Evolutionary conservation across 768 basidiomycete species (phyloP).

Genomic region (Lactarius vividus): DNA sequence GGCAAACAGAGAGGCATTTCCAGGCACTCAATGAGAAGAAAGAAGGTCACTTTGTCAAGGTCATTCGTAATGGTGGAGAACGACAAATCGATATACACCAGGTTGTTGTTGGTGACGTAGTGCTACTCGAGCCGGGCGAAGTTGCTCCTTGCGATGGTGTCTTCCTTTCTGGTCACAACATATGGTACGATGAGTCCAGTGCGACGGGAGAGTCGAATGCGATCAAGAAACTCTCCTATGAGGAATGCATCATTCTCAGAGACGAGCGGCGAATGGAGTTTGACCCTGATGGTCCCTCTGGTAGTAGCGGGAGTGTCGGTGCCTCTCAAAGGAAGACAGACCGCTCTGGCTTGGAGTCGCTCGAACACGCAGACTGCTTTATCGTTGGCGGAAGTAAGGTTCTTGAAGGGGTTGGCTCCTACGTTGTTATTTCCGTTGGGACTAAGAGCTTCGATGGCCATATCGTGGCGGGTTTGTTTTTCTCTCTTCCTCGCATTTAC

Average conservation of each 20-base stretch:
- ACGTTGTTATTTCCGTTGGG: conserved; percentile 91
- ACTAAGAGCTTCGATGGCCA: conserved; percentile 92
- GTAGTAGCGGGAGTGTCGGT: conserved; percentile 30
- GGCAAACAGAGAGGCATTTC: conserved; percentile 98
- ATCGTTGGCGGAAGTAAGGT: conserved; percentile 90
- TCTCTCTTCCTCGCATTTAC: conserved; percentile 8
- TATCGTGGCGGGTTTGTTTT: conserved; percentile 88
- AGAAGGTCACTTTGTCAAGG: conserved; percentile 89
- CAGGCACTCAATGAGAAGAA: conserved; percentile 91
- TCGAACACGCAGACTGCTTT: conserved; percentile 83
- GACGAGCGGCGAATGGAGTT: conserved; percentile 29
- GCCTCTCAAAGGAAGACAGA: conserved; percentile 24
- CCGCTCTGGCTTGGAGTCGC: conserved; percentile 31
- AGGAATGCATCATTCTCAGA: conserved; percentile 62
- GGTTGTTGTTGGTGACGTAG: conserved; percentile 92
- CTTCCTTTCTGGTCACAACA: conserved; percentile 88
- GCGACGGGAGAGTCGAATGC: conserved; percentile 97
- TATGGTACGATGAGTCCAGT: conserved; percentile 93
- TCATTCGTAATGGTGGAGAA: conserved; percentile 37
- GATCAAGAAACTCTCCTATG: conserved; percentile 82
- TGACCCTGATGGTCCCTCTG: conserved; percentile 1
- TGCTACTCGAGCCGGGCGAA: conserved; percentile 90
- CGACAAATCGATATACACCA: conserved; percentile 49
- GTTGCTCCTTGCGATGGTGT: conserved; percentile 95
- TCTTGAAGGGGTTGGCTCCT: conserved; percentile 88